These are phyloP conservation scores for Pleurotus citrinopileatus DNA, from an alignment of 768 basidiomycete species.

Conservation along the genomic window DNA sequence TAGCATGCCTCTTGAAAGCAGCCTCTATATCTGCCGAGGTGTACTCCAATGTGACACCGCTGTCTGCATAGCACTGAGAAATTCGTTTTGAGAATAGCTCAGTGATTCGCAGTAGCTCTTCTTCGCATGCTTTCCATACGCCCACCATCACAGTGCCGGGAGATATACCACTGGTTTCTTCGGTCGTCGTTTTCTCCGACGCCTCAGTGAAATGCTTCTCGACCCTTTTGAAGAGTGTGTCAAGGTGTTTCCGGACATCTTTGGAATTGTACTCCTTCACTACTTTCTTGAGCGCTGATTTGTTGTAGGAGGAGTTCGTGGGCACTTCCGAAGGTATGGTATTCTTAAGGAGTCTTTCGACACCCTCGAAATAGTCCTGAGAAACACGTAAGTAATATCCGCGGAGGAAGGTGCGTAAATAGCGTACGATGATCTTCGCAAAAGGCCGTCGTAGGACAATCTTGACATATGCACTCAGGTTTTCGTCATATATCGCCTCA, in stretches of 20 bases:
- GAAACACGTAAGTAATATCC: constrained; percentile 2
- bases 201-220: constrained; percentile 95
- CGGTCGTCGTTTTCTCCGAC: constrained; percentile 60
- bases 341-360: constrained; percentile 83
- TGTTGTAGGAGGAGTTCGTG: constrained; percentile 72
- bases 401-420: background rate
- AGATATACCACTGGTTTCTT: constrained; percentile 49
- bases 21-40: constrained; percentile 69
- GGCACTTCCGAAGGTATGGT: constrained; percentile 76
- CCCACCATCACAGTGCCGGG: constrained; percentile 70
- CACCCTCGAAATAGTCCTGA: constrained; percentile 92
- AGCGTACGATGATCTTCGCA: constrained; percentile 76
- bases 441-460: constrained; percentile 86
- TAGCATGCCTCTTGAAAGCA: constrained; percentile 70
- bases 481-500: constrained; percentile 85
- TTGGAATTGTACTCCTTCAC: constrained; percentile 84
- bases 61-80: constrained; percentile 75
- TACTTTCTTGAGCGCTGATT: constrained; percentile 76
- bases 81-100: constrained; percentile 68
- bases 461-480: constrained; percentile 81
- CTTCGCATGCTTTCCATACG: constrained; percentile 91
- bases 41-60: constrained; percentile 73
- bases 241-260: constrained; percentile 87
- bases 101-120: constrained; percentile 73
- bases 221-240: constrained; percentile 84